Conservation (phyloP, 148 eudicot species). For the Chenopodium berlandieri region DNA sequence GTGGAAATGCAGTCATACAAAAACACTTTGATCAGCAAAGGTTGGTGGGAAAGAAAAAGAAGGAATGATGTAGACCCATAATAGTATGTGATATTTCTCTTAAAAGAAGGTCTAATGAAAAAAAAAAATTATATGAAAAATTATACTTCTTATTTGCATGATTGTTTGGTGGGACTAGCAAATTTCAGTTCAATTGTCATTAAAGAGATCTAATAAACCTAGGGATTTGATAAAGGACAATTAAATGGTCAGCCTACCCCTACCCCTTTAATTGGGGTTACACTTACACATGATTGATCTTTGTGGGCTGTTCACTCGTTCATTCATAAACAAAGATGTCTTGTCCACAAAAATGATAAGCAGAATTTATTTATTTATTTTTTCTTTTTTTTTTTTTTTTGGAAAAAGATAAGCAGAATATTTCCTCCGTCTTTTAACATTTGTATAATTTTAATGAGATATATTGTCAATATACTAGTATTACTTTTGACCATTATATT, state of each 20-base stretch:
- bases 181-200: slow-evolving; percentile 9
- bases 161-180: slow-evolving; percentile 22
- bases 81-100: slow-evolving; percentile 14
- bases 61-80: slow-evolving; percentile 23
- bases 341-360: slow-evolving; percentile 22
- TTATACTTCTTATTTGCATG: neutral
- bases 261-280: neutral
- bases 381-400: too few relatives aligned
- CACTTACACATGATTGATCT: slow-evolving; percentile 19
- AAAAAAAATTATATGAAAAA: neutral
- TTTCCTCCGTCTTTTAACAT: neutral
- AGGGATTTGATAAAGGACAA: slow-evolving; percentile 8
- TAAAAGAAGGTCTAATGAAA: neutral
- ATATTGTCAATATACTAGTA: too few relatives aligned
- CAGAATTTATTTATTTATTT: neutral
- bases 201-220: neutral
- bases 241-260: slow-evolving; percentile 9
- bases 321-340: slow-evolving; percentile 4
- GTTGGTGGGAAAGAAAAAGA: slow-evolving; percentile 32
- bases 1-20: slow-evolving; percentile 27
- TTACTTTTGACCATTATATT: too few relatives aligned
- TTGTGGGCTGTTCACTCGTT: slow-evolving; percentile 20
- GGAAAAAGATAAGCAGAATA: neutral
- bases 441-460: too few relatives aligned
- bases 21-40: slow-evolving; percentile 32